Evolutionary conservation across 1,139 yeast species (phyloP), one percentile per base, ranked within the genome.

Genomic region (Magnusiomyces ingens): DNA sequence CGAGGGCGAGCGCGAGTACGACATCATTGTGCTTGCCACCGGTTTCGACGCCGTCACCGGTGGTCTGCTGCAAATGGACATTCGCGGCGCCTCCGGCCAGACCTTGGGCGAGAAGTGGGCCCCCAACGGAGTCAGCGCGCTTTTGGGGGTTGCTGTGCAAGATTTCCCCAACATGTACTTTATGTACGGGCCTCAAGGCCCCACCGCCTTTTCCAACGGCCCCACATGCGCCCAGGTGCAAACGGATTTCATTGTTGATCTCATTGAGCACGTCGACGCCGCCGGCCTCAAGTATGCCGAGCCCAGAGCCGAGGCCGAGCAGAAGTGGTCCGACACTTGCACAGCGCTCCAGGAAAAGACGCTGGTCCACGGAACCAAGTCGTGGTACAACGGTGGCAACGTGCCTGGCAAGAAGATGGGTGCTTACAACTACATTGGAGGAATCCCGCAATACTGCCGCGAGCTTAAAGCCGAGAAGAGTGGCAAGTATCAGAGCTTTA

Each of bases 21-120:
- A 66, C 51, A 44, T 64, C 26, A 56, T 67, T 42, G 58, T 62
- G 3, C 57, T 64, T 15, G 70, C 70, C 8, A 67, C 69, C n/a
- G 70, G 70, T 2, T 67, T 66, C 53, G 70, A 67, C 46, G 62
- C 66, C 19, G 55, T 62, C 41, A 66, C 69, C 40, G 70, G 70
- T 13, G 65, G 66, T n/a, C 59, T 64, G 49, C 61, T 61, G 29
- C 61, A 59, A 47, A 58, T 67, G 38, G 60, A 62, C 35, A 48
- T 65, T 43, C 52, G 50, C n/a, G 64, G 68, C 15, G 48, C 52
- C 22, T 46, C 58, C 48, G 64, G 64, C n/a, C 52, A 59, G 45
- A 53, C 56, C 21, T 53, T 64, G 32, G 50, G 55, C 46, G 64
- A 64, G 36, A 64, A 58, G 58, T 64, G 68, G 68, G 52, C 56